Base-by-base conservation (phyloP, 2,329 filamentous ascomycete genomes). In the Leptographium wingfieldii region DNA sequence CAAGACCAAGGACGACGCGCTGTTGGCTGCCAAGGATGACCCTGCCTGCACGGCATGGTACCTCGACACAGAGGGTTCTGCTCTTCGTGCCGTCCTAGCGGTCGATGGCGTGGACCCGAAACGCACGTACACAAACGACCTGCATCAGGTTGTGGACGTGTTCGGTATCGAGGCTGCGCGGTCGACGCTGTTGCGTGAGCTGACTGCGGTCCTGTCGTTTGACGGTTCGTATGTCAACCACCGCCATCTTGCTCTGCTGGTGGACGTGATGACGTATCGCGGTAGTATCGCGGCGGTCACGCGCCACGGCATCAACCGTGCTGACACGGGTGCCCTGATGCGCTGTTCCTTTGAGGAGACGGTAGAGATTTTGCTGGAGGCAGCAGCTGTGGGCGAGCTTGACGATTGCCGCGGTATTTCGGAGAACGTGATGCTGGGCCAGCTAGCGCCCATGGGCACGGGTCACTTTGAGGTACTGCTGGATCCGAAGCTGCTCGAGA, bases 141-240 rank as follows among this genome's bases (percentile, higher is more conserved):
- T 99, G 71, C 91, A 92, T 72, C 92, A 99, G 74, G 85, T 96
- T 67, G 87, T 96, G 53, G 88, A 92, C 65, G 90, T 96, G 11
- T 94, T 99, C 64, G 94, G 94, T 70, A 99, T 99, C 64, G 94
- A 99, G 71, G 95, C 91, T 65, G 91, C 91, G 63, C 87, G 94
- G 68, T 84, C 88, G 55, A 88, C 92, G 59, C 79, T 99, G 61
- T 84, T 96, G 66, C 86, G 87, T 63, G 95, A 99, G 71, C 75
- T 99, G 78, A 90, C 88, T 35, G 86, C 90, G 69, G 94, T 99
- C 70, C 76, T 99, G 76, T 92, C 94, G 31, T 99, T 99, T 71
- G 94, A 97, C 71, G 95, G 95, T 82, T 97, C 94, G 16, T 99
- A 99, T 72, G 94, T 99, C 81, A 99, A 99, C 73, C 91, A 97